phyloP scores from a whole-genome alignment of 768 basidiomycete genomes.

The Lactarius trivialis region DNA sequence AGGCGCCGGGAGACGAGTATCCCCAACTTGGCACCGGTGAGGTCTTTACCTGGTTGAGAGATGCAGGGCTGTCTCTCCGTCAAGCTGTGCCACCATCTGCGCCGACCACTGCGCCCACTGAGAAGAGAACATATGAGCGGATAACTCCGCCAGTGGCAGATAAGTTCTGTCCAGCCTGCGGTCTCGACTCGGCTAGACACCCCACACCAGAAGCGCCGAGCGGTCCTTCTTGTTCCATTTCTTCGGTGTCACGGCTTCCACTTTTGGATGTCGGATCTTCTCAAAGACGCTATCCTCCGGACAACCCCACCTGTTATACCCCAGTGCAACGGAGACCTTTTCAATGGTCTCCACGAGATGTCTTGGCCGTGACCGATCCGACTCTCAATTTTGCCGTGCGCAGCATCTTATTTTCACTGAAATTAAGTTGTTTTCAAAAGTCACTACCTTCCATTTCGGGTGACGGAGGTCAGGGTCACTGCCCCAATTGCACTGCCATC shows the following conservation, averaged over 20 bases:
- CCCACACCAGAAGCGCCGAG: constrained; percentile 8
- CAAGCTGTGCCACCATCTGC: constrained; percentile 20
- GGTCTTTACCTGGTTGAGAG: constrained; percentile 41
- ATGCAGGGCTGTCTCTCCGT: constrained; percentile 36
- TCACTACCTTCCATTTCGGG: background rate
- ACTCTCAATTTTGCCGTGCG: constrained; percentile 25
- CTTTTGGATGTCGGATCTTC: constrained; percentile 8
- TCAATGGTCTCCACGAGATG: constrained; percentile 18
- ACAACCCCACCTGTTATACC: background rate
- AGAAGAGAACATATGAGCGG: constrained; percentile 2
- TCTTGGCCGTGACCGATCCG: constrained; percentile 29
- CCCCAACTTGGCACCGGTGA: constrained; percentile 35
- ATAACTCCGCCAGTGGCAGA: constrained; percentile 2
- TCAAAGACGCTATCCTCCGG: constrained; percentile 10
- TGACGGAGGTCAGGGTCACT: background rate
- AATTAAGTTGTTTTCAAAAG: constrained; percentile 8
- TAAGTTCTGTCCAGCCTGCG: constrained; percentile 15
- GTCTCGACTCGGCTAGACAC: background rate
- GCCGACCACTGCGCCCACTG: constrained; percentile 3
- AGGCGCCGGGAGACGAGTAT: constrained; percentile 22
- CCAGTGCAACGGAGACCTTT: background rate
- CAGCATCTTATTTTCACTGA: constrained; percentile 6
- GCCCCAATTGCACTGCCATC: constrained; percentile 2
- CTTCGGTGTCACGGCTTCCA: constrained; percentile 6
- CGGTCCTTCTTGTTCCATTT: background rate